Conservation (phyloP, 2,329 filamentous ascomycete genomes). For the Knufia petricola region DNA sequence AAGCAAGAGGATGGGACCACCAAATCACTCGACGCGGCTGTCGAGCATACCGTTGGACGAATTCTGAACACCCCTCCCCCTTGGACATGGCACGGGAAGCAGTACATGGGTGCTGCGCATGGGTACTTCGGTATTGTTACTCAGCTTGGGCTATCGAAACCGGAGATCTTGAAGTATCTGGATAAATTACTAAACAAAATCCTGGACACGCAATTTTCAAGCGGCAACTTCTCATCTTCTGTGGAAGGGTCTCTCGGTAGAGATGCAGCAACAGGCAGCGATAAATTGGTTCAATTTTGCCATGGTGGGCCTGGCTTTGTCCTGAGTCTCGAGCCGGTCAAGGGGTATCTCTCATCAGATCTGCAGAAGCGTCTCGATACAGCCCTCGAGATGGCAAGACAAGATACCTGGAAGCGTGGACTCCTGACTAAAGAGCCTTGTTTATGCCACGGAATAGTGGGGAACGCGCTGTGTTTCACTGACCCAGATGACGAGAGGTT, state of each 20-base stretch:
- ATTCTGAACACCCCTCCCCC: conserved; percentile 47
- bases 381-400: conserved; percentile 28
- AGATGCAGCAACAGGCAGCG: conserved; percentile 9
- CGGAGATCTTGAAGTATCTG: conserved; percentile 36
- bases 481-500: conserved; percentile 12
- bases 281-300: conserved; percentile 52
- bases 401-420: conserved; percentile 48
- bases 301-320: conserved; percentile 58
- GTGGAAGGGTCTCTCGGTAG: conserved; percentile 26
- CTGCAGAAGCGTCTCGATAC: conserved; percentile 14
- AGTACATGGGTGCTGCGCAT: conserved; percentile 57
- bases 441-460: conserved; percentile 56
- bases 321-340: conserved; percentile 47
- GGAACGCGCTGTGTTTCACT: conserved; percentile 48
- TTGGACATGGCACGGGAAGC: conserved; percentile 57
- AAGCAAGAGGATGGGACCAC: conserved; percentile 21
- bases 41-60: conserved; percentile 48
- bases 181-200: conserved; percentile 45
- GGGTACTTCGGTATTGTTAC: conserved; percentile 61
- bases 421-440: conserved; percentile 55
- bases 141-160: conserved; percentile 47
- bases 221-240: conserved; percentile 55
- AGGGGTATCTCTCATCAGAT: conserved; percentile 38
- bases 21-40: conserved; percentile 40
- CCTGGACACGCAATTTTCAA: conserved; percentile 49